Evolutionary conservation across 176 grass and related monocot species (phyloP).

Genomic region (Oryza punctata): DNA sequence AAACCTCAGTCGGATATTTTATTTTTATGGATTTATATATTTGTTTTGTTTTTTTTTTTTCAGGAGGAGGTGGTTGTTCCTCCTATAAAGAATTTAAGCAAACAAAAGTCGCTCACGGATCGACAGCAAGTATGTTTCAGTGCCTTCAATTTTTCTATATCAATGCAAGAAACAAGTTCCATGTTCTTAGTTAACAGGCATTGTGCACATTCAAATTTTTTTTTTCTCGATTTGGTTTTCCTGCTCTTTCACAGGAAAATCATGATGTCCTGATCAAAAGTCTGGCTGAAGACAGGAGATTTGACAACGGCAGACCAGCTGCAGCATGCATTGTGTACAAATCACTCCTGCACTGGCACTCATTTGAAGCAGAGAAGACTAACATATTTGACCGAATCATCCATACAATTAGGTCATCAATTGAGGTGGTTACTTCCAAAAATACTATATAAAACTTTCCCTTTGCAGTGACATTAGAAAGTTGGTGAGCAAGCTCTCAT

Average conservation of each 20-base stretch:
- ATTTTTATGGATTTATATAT: slow-evolving; percentile 31
- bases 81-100: slow-evolving; percentile 65
- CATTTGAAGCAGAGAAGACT: slow-evolving; percentile 94
- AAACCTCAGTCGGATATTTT: slow-evolving; percentile 8
- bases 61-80: slow-evolving; percentile 60
- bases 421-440: slow-evolving; percentile 64
- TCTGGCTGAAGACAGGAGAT: slow-evolving; percentile 68
- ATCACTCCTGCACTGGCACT: slow-evolving; percentile 83
- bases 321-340: slow-evolving; percentile 88
- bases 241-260: slow-evolving; percentile 69
- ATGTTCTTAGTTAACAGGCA: slow-evolving; percentile 19
- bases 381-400: slow-evolving; percentile 94
- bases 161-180: neutral
- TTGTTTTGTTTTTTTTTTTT: slow-evolving; percentile 25
- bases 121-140: slow-evolving; percentile 66
- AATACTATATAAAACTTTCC: neutral
- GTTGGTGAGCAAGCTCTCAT: slow-evolving; percentile 6
- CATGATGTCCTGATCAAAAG: slow-evolving; percentile 89
- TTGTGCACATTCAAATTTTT: slow-evolving; percentile 28
- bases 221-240: slow-evolving; percentile 31
- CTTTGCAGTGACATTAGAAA: slow-evolving; percentile 9
- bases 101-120: slow-evolving; percentile 82
- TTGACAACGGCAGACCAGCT: slow-evolving; percentile 65
- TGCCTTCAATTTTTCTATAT: slow-evolving; percentile 1
- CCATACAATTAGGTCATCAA: slow-evolving; percentile 77